These are phyloP conservation scores for Pestalotiopsis sp. DNA, from an alignment of 2,329 filamentous ascomycete genomes.

Conservation along the genomic window DNA sequence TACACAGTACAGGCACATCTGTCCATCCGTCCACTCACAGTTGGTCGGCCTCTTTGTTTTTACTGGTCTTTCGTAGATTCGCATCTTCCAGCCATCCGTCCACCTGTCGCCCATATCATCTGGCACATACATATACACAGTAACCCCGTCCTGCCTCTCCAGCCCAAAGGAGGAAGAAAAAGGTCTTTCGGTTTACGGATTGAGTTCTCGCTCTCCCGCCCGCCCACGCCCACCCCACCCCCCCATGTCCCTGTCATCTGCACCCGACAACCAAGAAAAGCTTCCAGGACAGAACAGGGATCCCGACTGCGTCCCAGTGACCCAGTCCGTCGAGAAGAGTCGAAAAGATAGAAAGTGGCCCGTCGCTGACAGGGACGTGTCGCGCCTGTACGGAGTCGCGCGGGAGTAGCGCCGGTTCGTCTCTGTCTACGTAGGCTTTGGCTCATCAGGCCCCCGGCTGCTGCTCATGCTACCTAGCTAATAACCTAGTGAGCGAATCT, in stretches of 20 bases:
- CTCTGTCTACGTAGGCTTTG: background rate
- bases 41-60: too few species aligned
- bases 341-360: background rate
- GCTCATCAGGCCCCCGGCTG: background rate
- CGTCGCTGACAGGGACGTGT: constrained; percentile 2
- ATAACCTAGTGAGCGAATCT: background rate
- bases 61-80: too few species aligned
- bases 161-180: too few species aligned
- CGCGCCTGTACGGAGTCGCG: constrained; percentile 5
- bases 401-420: constrained; percentile 7
- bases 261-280: background rate
- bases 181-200: background rate
- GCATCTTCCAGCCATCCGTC: too few species aligned
- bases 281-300: background rate
- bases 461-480: background rate
- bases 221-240: background rate
- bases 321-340: background rate
- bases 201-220: background rate
- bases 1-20: background rate
- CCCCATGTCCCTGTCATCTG: constrained; percentile 1
- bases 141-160: too few species aligned
- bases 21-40: background rate
- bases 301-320: background rate
- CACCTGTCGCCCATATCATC: too few species aligned
- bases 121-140: too few species aligned